Base-by-base conservation (phyloP, 2,329 filamentous ascomycete species). In the Cladosporium oxysporum region DNA sequence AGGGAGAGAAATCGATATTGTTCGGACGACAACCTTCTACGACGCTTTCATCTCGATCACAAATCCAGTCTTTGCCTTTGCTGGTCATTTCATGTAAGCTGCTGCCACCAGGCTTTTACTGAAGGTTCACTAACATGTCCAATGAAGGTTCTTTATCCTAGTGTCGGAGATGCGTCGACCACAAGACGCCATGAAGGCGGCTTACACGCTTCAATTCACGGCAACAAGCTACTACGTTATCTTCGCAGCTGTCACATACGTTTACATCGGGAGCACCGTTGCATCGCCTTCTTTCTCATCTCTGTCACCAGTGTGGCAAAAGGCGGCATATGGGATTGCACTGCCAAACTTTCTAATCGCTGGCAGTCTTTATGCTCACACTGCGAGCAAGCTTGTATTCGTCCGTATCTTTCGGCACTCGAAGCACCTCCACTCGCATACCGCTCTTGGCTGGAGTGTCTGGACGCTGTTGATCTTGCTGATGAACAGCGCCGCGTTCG, bases 91-190 rank as follows among this genome's bases (percentile, higher is more conserved):
- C 71, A 83, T 84, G 79, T 71, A 65, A 58, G 65, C 52, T 60
- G 21, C 28, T 58, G 18, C 10, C 28, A 5, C 14, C 5, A 11
- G 5, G 18, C 12, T 29, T 33, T 7, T 31, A 10, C 12, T 16
- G 21, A 29, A 1, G 2, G 12, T 55, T 1, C 7, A 21, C 52
- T 59, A n/a, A 65, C 28, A 3, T 16, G 41, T 5, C n/a, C 21
- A 6, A 12, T n/a, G 8, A 62, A 73, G 69, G 67, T 85, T 85
- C 72, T 85, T 85, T 74, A 79, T 83, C 57, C 76, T 85, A 37
- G 82, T 85, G 47, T 84, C 82, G 0, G 83, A 85, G 70, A 84
- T 85, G 83, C 79, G 79, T 67, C 75, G 77, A 49, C 83, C 83
- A 5, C 76, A 79, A 62, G 82, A 85, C 61, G 81, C 82, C 2